Evolutionary conservation across 225 moss, liverwort and hornwort species (phyloP).

Genomic region (Marchantia polymorpha): DNA sequence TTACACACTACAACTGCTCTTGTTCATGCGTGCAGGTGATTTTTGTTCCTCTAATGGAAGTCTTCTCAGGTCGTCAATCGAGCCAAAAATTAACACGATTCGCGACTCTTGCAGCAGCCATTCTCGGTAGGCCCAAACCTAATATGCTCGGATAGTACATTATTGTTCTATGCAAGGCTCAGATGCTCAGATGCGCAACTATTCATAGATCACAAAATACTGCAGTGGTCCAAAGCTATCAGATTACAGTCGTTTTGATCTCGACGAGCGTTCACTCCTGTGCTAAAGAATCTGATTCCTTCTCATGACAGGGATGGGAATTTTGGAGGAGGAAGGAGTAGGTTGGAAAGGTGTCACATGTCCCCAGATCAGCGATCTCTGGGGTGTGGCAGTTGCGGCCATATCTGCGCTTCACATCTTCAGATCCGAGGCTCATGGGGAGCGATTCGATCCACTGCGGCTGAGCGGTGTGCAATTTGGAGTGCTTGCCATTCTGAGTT

Average conservation of each 20-base stretch:
- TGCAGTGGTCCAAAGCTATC: no score
- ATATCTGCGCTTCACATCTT: conserved; percentile 76
- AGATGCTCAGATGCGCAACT: background rate
- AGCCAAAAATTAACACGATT: conserved; percentile 63
- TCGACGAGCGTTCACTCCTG: background rate
- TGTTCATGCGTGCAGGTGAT: conserved; percentile 49
- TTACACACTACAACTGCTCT: no score
- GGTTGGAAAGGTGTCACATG: conserved; percentile 73
- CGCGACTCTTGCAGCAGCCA: conserved; percentile 73
- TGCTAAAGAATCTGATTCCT: background rate
- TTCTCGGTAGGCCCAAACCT: conserved; percentile 50
- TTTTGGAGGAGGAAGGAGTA: conserved; percentile 81
- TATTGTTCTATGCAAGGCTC: no score
- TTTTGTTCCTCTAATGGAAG: conserved; percentile 80
- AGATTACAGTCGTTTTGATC: background rate
- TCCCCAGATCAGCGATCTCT: conserved; percentile 69
- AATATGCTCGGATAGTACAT: no score
- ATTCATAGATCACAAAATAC: background rate
- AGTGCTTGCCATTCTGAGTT: conserved; percentile 53
- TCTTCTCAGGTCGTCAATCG: conserved; percentile 61
- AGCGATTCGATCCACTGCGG: conserved; percentile 56
- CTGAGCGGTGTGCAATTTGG: conserved; percentile 76
- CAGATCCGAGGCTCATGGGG: conserved; percentile 59
- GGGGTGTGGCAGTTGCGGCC: conserved; percentile 71
- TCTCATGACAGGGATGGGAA: conserved; percentile 70